These are phyloP conservation scores for Astraeus odoratus DNA, from an alignment of 768 basidiomycete species.

Conservation along the genomic window DNA sequence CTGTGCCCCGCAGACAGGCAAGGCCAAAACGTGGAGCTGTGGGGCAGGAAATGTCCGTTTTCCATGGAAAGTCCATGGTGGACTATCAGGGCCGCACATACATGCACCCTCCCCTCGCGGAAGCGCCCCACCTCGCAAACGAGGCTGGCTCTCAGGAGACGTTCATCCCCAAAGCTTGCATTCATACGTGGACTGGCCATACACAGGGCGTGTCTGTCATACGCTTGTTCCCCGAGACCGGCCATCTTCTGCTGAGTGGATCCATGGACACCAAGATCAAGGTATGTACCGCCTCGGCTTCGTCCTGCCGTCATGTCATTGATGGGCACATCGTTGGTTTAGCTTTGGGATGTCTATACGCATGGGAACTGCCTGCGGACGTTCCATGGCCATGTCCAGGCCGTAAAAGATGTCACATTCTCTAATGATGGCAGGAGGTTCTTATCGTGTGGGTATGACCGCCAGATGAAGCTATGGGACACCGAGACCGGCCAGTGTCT, in stretches of 20 bases:
- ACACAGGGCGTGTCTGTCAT: slow-evolving; percentile 94
- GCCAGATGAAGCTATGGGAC: slow-evolving; percentile 98
- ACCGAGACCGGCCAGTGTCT: slow-evolving; percentile 98
- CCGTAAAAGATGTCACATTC: slow-evolving; percentile 94
- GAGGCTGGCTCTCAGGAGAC: slow-evolving; percentile 84
- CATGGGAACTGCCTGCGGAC: slow-evolving; percentile 95
- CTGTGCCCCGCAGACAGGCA: slow-evolving; percentile 57
- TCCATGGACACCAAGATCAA: slow-evolving; percentile 99
- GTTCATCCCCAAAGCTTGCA: slow-evolving; percentile 91
- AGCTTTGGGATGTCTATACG: slow-evolving; percentile 98
- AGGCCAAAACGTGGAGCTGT: slow-evolving; percentile 72
- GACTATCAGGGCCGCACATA: slow-evolving; percentile 99
- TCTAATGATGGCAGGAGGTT: slow-evolving; percentile 89
- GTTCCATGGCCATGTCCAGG: slow-evolving; percentile 94
- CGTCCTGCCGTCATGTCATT: background rate
- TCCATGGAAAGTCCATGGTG: slow-evolving; percentile 94
- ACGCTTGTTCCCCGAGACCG: slow-evolving; percentile 86
- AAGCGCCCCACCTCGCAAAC: slow-evolving; percentile 74
- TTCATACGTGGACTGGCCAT: slow-evolving; percentile 98
- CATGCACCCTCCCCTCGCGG: slow-evolving; percentile 87
- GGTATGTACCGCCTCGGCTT: slow-evolving; percentile 34
- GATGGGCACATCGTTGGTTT: slow-evolving; percentile 7
- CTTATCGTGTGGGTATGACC: slow-evolving; percentile 90
- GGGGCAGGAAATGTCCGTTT: slow-evolving; percentile 88
- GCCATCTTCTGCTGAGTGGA: slow-evolving; percentile 87